Evolutionary conservation across 371 early-diverging fungal genomes (phyloP).

Genomic region (Mucor indicus): DNA sequence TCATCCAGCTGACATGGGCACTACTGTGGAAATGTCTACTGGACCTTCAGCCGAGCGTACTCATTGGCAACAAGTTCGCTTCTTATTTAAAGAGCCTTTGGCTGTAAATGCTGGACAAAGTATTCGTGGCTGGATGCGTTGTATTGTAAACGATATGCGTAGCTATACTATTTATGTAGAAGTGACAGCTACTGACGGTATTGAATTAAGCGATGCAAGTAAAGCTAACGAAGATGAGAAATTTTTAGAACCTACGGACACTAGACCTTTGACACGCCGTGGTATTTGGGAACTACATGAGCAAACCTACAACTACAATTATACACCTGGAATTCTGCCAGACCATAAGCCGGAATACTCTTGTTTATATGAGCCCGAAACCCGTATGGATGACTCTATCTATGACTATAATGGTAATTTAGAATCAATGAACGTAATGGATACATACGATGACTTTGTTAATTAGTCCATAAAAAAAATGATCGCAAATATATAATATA

Average conservation of each 20-base stretch:
- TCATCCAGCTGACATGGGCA: constrained; percentile 15
- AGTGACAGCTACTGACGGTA: constrained; percentile 48
- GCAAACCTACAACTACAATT: constrained; percentile 86
- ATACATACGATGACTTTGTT: constrained; percentile 28
- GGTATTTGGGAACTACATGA: constrained; percentile 91
- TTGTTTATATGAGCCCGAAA: constrained; percentile 71
- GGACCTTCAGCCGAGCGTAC: constrained; percentile 84
- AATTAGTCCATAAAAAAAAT: constrained; percentile 19
- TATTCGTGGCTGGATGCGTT: constrained; percentile 82
- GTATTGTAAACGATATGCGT: constrained; percentile 87
- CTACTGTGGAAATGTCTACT: constrained; percentile 72
- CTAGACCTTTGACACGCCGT: constrained; percentile 48
- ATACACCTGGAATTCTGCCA: constrained; percentile 53
- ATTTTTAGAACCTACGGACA: constrained; percentile 7
- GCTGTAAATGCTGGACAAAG: constrained; percentile 91
- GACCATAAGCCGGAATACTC: constrained; percentile 66
- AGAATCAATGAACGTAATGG: constrained; percentile 24
- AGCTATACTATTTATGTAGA: constrained; percentile 82
- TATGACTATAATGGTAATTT: constrained; percentile 5
- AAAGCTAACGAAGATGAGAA: constrained; percentile 7
- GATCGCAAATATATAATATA: constrained; percentile 5
- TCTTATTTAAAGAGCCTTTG: constrained; percentile 90
- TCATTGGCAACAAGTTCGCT: constrained; percentile 98
- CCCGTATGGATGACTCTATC: constrained; percentile 16
- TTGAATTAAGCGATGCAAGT: constrained; percentile 21